These are phyloP conservation scores for Phoenix roebelenii DNA, from an alignment of 176 grass and related monocot species.

Conservation along the genomic window DNA sequence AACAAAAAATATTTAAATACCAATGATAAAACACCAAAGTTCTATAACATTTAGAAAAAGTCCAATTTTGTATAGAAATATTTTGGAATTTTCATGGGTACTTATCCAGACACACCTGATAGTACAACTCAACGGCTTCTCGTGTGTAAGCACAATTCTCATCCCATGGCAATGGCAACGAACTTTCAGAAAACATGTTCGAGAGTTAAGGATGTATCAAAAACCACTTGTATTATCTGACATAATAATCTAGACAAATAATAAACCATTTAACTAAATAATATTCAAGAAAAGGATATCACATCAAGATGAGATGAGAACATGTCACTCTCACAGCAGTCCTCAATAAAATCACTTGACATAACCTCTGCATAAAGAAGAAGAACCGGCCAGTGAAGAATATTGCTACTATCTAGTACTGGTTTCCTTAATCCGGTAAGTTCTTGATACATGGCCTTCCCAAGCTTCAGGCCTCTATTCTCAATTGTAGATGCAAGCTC, in stretches of 20 bases:
- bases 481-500: conserved; percentile 53
- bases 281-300: conserved; percentile 59
- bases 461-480: conserved; percentile 56
- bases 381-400: conserved; percentile 89
- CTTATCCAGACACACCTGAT: conserved; percentile 39
- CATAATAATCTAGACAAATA: background rate
- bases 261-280: background rate
- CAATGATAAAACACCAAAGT: no score
- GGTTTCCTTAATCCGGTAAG: conserved; percentile 59
- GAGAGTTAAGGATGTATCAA: conserved; percentile 39
- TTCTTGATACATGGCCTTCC: conserved; percentile 62
- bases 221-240: background rate
- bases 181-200: conserved; percentile 79
- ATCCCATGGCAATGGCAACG: conserved; percentile 79
- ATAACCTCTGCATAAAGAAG: conserved; percentile 84
- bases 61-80: no score
- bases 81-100: background rate
- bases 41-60: no score
- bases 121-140: conserved; percentile 76
- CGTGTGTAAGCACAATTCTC: conserved; percentile 61
- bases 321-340: conserved; percentile 62
- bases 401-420: conserved; percentile 39
- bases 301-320: conserved; percentile 59
- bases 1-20: no score
- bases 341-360: conserved; percentile 93